Evolutionary conservation across 345 rosid species (phyloP).

Genomic region (Salix koriyanagi): DNA sequence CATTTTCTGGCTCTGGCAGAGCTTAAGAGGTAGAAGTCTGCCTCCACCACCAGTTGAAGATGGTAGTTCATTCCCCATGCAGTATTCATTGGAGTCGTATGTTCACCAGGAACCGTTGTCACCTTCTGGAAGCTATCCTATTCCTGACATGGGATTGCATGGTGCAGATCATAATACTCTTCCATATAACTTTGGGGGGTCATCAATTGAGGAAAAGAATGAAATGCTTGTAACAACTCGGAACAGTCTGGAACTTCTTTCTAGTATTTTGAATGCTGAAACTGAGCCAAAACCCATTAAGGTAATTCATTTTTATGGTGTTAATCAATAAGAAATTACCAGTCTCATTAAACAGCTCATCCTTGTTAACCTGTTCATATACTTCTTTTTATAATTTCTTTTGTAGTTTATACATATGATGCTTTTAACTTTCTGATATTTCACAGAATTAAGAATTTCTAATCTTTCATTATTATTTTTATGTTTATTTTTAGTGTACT

Average conservation of each 20-base stretch:
- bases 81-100: slow-evolving; percentile 47
- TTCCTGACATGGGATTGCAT: slow-evolving; percentile 33
- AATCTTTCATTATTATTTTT: not conserved
- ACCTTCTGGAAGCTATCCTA: slow-evolving; percentile 53
- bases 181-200: slow-evolving; percentile 32
- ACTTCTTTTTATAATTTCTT: no score
- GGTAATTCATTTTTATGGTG: slow-evolving; percentile 34
- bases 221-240: slow-evolving; percentile 52
- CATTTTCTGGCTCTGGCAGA: slow-evolving; percentile 27
- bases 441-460: not conserved
- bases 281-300: slow-evolving; percentile 43
- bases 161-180: slow-evolving; percentile 25
- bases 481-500: not conserved
- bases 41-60: slow-evolving; percentile 25
- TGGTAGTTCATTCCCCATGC: slow-evolving; percentile 26
- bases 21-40: slow-evolving; percentile 45
- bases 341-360: not conserved
- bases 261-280: slow-evolving; percentile 63
- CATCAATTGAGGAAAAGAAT: slow-evolving; percentile 57
- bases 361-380: not conserved
- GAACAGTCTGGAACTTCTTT: slow-evolving; percentile 72
- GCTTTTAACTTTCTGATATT: not conserved
- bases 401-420: not conserved
- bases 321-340: not conserved
- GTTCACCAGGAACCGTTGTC: slow-evolving; percentile 46